Conservation (phyloP, 2,329 filamentous ascomycete species). For the Annulohypoxylon truncatum region DNA sequence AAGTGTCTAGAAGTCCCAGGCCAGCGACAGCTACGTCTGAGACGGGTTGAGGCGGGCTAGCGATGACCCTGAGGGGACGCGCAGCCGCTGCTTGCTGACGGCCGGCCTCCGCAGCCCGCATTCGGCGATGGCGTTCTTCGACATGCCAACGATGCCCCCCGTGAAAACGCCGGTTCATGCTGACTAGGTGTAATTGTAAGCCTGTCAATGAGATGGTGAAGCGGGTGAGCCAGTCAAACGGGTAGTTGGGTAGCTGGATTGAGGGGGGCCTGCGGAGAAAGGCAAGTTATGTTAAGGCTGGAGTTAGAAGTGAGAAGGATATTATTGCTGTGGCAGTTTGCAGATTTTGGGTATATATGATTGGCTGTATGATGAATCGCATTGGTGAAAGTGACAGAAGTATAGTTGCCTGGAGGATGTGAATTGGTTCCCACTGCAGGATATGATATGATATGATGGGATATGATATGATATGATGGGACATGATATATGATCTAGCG, state of each 20-base stretch:
- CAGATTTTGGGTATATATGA: not conserved
- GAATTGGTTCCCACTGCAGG: too few relatives aligned
- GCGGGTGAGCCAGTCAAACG: not conserved
- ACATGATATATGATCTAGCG: too few relatives aligned
- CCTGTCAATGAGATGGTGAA: not conserved
- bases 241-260: not conserved
- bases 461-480: too few relatives aligned
- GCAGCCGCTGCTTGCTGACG: conserved; percentile 22
- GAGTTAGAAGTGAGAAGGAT: not conserved
- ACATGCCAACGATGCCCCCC: not conserved
- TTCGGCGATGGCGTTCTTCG: conserved; percentile 16
- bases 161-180: conserved; percentile 8
- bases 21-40: conserved; percentile 22
- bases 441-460: too few relatives aligned
- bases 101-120: conserved; percentile 14
- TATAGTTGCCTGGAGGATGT: not conserved
- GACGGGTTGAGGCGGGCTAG: not conserved
- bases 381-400: not conserved
- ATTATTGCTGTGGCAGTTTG: not conserved
- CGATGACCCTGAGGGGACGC: conserved; percentile 27
- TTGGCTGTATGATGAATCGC: not conserved
- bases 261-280: not conserved
- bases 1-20: conserved; percentile 30
- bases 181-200: not conserved
- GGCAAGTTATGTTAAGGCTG: not conserved